Base-by-base conservation (phyloP, 805 yeast species). In the Cyberlindnera euphorbiae region DNA sequence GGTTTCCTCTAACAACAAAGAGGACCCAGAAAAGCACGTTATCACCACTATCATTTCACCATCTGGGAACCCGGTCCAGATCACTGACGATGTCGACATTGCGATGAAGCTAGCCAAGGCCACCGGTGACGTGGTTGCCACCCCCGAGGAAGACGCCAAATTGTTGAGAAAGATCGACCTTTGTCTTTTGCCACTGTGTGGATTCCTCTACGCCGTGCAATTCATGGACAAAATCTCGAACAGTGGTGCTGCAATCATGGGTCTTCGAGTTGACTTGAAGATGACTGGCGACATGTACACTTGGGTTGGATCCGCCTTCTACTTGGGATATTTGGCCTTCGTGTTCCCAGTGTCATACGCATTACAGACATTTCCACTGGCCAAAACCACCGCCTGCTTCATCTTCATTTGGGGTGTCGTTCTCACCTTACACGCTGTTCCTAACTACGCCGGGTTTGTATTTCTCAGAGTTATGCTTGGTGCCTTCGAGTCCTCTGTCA, bases 401-500 rank as follows among this genome's bases (percentile, higher is more conserved):
- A 67, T 79, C 22, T 49, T 76, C 11, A 28, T 70, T 0, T 82
- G 88, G 88, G 87, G 87, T 10, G 47, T 51, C 14, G 55, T 77
- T 13, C 56, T 77, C 22, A 62, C 72, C 25, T 59, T 74, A 8
- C 77, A 73, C 42, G 72, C 69, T 1, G 47, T 63, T 21, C 35
- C 30, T 24, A 44, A 38, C 30, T 26, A 35, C 18, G 45, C 36
- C 24, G 68, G 75, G 0, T 64, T 74, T 31, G 44, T 73, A 14
- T 61, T 66, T 2, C 53, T 68, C 14, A 62, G 83, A 49, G 65
- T 67, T 6, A 47, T 74, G 25, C 53, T 75, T 18, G 82, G 82
- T 6, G 50, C 64, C 34, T 57, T 73, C 4, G 82, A 77, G 50
- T 62, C 73, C 38, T 63, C 67, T 18, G 67, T 77, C 15, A 67